Evolutionary conservation across 768 basidiomycete genomes (phyloP), one percentile per base, ranked within the genome.

Genomic region (Termitomyces sp.): DNA sequence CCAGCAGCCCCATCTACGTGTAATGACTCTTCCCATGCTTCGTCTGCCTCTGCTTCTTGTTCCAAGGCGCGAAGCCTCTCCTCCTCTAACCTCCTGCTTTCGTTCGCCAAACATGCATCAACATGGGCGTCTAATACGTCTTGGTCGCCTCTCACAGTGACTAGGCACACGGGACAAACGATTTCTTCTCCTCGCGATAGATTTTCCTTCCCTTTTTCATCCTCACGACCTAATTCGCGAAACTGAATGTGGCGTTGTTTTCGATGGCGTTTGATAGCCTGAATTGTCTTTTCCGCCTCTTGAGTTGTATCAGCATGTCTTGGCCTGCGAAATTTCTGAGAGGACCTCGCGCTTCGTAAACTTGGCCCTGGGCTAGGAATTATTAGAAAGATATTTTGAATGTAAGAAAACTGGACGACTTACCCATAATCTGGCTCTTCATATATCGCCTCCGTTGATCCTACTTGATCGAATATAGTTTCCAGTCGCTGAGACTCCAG

Each of bases 111-210:
- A 67, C 91, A 93, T 7, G 88, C 77, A 64, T 93, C 88, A n/a
- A 93, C 80, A 70, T 93, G 91, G 16, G 88, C 89, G 63, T 89
- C 84, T 2, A 90, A 65, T 9, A 90, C 84, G 59, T 90, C 90
- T 45, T 78, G 75, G 64, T 90, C 90, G 1, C 90, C 90, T 47
- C 70, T 72, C 1, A 90, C 76, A 16, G 69, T 69, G 42, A 71
- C 70, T 46, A 77, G 70, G 66, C 90, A 93, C 24, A 93, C 82
- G 1, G 90, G 91, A 64, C 90, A 93, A n/a, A 76, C 65, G 16
- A 80, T 75, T 30, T 76, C 78, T 44, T 74, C 74, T 2, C 71
- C 72, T n/a, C 65, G 73, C 42, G 68, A 63, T 43, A 70, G 38
- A 6, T 63, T 64, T 51, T 70, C 67, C 36, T 68, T 68, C 32